A percentile compares a stretch with the other conserved stretches of the same genome.
These are phyloP conservation scores for Pseudogymnoascus sp. DNA, from an alignment of 2,329 filamentous ascomycete species.

Conservation along the genomic window DNA sequence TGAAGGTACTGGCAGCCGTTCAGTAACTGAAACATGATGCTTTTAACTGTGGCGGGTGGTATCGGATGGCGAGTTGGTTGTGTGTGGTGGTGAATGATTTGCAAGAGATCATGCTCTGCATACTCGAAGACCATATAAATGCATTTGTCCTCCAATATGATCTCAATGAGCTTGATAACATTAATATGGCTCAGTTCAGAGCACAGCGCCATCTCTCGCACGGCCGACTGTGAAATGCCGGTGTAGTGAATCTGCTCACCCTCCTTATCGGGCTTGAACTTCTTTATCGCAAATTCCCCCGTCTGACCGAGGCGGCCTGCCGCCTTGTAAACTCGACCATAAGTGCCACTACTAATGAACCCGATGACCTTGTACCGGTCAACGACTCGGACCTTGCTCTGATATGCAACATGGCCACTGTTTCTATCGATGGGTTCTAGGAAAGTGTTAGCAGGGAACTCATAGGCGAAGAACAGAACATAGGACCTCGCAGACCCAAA, in stretches of 20 bases:
- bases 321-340: slow-evolving; percentile 97
- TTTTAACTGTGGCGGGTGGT: slow-evolving; percentile 80
- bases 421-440: slow-evolving; percentile 49
- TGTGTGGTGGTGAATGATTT: slow-evolving; percentile 96
- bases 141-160: slow-evolving; percentile 96
- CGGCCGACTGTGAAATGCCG: slow-evolving; percentile 92
- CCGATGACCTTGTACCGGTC: slow-evolving; percentile 95
- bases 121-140: slow-evolving; percentile 99
- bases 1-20: slow-evolving; percentile 94
- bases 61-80: slow-evolving; percentile 83
- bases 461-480: slow-evolving; percentile 26
- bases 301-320: slow-evolving; percentile 63
- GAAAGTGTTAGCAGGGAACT: slow-evolving; percentile 31
- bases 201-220: slow-evolving; percentile 95
- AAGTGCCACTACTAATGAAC: slow-evolving; percentile 96
- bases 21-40: slow-evolving; percentile 90
- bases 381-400: slow-evolving; percentile 77
- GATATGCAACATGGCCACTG: slow-evolving; percentile 44
- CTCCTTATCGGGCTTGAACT: slow-evolving; percentile 79
- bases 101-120: slow-evolving; percentile 91
- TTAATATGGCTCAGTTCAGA: slow-evolving; percentile 85
- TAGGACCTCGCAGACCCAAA: slow-evolving; percentile 15
- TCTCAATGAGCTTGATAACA: slow-evolving; percentile 85
- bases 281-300: slow-evolving; percentile 96
- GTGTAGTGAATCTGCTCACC: slow-evolving; percentile 92